These are phyloP conservation scores for Peronospora belbahrii DNA, from an alignment of 352 stramenopile species.

Conservation along the genomic window DNA sequence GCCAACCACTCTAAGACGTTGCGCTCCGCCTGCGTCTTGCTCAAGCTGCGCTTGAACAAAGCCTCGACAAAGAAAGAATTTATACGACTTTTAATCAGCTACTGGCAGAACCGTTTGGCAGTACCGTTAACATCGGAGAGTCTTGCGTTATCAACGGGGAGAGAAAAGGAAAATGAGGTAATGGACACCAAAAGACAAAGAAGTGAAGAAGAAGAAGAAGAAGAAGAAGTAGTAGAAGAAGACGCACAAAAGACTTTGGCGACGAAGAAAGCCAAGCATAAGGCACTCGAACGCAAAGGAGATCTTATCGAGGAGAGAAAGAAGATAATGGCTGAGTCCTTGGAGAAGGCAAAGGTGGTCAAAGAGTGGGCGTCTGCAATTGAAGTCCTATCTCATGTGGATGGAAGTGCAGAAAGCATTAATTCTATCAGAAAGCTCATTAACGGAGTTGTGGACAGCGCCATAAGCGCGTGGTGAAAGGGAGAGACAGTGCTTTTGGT, in stretches of 20 bases:
- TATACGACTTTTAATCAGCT: constrained; percentile 8
- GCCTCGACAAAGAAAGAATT: constrained; percentile 11
- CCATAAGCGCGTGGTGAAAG: neutral
- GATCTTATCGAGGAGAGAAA: neutral
- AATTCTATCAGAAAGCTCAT: constrained; percentile 18
- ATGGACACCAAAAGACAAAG: constrained; percentile 1
- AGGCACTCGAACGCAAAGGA: constrained; percentile 1
- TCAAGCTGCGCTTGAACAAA: constrained; percentile 17
- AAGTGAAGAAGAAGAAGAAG: neutral
- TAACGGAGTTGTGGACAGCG: constrained; percentile 14
- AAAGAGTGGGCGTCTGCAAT: constrained; percentile 26
- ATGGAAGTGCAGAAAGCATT: constrained; percentile 20
- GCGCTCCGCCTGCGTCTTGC: constrained; percentile 11
- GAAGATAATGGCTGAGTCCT: neutral
- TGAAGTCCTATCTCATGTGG: constrained; percentile 23
- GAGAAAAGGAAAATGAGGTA: neutral
- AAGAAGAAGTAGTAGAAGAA: constrained; percentile 2
- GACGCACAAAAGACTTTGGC: too few species aligned
- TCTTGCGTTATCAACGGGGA: neutral
- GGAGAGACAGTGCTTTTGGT: too few species aligned
- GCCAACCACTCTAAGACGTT: constrained; percentile 6
- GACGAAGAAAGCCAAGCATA: constrained; percentile 11
- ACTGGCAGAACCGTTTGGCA: constrained; percentile 10
- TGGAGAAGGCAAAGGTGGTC: constrained; percentile 25
- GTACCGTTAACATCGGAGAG: neutral